Percentiles rank a stretch among this genome's conserved stretches.
These are phyloP conservation scores for Emmonsiellopsis sp. DNA, from an alignment of 2,329 filamentous ascomycete species.

Conservation along the genomic window DNA sequence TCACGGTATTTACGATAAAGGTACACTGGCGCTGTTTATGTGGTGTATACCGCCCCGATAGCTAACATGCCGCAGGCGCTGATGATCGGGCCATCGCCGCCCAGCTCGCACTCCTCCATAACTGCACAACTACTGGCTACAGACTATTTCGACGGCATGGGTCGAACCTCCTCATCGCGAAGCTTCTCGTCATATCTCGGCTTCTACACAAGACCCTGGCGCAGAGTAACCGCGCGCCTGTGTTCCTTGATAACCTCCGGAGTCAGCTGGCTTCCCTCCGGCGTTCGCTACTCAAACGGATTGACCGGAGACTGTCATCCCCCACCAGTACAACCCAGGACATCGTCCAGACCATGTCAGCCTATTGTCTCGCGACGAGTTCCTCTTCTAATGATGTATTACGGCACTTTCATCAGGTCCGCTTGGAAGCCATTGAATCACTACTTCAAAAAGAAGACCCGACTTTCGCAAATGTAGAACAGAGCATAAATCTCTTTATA, in stretches of 20 bases:
- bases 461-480: slow-evolving; percentile 47
- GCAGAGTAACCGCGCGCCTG: slow-evolving; percentile 37
- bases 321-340: slow-evolving; percentile 33
- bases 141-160: slow-evolving; percentile 43
- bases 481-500: slow-evolving; percentile 63
- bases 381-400: slow-evolving; percentile 72
- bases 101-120: slow-evolving; percentile 49
- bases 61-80: slow-evolving; percentile 21
- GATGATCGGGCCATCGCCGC: slow-evolving; percentile 39
- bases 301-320: slow-evolving; percentile 46
- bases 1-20: slow-evolving; percentile 23
- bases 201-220: slow-evolving; percentile 65
- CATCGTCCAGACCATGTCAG: slow-evolving; percentile 65
- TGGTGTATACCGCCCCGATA: slow-evolving; percentile 1
- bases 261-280: slow-evolving; percentile 55
- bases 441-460: slow-evolving; percentile 47
- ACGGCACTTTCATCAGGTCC: slow-evolving; percentile 64
- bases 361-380: slow-evolving; percentile 72
- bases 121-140: slow-evolving; percentile 44
- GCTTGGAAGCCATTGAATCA: slow-evolving; percentile 57
- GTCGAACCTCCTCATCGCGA: slow-evolving; percentile 51
- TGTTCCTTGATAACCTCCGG: slow-evolving; percentile 53
- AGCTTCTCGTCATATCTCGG: slow-evolving; percentile 65
- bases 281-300: slow-evolving; percentile 54
- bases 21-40: slow-evolving; percentile 8